A percentile compares a stretch with the other conserved stretches of the same genome.
Conservation (phyloP, 163 green algal species). For the Chlorella variabilis region DNA sequence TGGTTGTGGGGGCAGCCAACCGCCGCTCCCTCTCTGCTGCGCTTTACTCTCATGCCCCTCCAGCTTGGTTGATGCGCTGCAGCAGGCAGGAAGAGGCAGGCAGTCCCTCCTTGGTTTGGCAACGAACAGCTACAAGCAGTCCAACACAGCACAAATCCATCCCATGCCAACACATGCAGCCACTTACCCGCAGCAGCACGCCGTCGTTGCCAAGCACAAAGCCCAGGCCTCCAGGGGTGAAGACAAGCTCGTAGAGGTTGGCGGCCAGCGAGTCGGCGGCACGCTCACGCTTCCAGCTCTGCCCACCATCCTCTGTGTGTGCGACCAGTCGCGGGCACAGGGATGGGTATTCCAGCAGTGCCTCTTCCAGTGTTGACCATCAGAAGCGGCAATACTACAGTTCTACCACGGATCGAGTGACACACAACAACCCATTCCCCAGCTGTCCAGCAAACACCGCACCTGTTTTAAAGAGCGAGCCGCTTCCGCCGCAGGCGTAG, state of each 20-base stretch:
- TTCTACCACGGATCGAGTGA: neutral
- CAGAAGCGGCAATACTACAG: neutral
- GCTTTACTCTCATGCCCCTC: no score
- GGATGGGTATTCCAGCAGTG: no score
- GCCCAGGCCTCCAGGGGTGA: conserved; percentile 69
- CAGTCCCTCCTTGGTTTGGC: no score
- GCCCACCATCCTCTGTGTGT: conserved; percentile 85
- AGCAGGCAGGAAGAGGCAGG: no score
- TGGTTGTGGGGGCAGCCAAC: no score
- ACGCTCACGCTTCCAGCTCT: conserved; percentile 91
- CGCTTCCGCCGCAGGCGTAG: conserved; percentile 90
- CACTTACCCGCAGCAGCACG: conserved; percentile 40
- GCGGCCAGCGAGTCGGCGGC: conserved; percentile 84
- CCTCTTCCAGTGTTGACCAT: no score
- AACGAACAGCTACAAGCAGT: no score
- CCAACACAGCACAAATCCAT: no score
- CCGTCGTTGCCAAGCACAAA: conserved; percentile 98
- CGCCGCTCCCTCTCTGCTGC: no score
- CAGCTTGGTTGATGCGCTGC: no score
- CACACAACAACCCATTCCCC: neutral
- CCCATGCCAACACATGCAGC: no score
- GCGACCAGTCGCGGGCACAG: no score
- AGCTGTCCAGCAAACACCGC: neutral
- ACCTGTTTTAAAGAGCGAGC: conserved; percentile 87
- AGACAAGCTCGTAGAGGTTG: conserved; percentile 97